phyloP scores from a whole-genome alignment of 2,329 filamentous ascomycete genomes.

The Zymoseptoria crescenta region DNA sequence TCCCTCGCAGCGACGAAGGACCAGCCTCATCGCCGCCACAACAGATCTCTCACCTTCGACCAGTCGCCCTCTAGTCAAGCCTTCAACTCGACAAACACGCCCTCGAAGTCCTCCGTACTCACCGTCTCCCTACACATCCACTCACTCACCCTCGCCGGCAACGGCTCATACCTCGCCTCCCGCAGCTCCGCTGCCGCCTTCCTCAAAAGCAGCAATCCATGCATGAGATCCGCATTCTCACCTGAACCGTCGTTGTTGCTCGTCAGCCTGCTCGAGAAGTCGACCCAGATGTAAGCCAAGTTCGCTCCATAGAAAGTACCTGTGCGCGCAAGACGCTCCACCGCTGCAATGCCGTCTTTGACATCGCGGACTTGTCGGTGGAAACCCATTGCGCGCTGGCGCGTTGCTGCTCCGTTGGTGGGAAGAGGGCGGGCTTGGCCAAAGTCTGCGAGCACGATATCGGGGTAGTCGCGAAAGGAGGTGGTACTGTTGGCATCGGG shows the following conservation, averaged over 20 bases:
- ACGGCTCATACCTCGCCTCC: neutral
- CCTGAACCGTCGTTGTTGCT: neutral
- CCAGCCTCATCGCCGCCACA: neutral
- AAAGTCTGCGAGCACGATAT: neutral
- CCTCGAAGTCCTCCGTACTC: neutral
- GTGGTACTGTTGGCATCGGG: neutral
- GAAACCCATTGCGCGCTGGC: neutral
- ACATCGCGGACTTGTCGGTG: neutral
- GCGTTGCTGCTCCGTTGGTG: neutral
- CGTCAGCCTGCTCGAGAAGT: neutral
- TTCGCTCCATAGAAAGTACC: neutral
- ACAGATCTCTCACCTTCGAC: neutral
- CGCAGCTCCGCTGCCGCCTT: neutral
- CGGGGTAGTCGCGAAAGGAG: neutral
- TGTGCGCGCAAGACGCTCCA: neutral
- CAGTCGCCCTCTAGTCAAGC: neutral
- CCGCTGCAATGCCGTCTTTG: neutral
- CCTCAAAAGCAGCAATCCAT: neutral
- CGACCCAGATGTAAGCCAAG: neutral
- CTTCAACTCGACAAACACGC: neutral
- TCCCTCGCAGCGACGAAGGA: neutral
- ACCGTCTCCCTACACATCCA: neutral
- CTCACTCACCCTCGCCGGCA: neutral
- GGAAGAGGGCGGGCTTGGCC: neutral
- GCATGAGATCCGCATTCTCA: neutral